A percentile compares a stretch with the other conserved stretches of the same genome.
Evolutionary conservation across 2,329 filamentous ascomycete genomes (phyloP).

Genomic region (Coniella lustricola): DNA sequence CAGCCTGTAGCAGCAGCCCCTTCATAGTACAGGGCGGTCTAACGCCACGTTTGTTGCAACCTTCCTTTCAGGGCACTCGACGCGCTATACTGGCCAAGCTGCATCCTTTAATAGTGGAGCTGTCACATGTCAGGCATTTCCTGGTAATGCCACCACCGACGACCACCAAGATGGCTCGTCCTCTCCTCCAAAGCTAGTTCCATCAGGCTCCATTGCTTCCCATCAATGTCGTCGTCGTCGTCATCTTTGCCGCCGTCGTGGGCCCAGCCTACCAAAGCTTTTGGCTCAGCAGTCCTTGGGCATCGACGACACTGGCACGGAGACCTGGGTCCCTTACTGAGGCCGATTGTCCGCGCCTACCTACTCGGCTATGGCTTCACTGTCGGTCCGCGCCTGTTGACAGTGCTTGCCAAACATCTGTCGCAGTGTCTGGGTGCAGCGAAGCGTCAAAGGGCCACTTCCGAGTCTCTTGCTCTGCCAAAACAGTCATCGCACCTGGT

Average conservation of each 20-base stretch:
- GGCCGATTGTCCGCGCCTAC: conserved; percentile 53
- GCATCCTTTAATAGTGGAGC: background rate
- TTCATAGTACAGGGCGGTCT: no score
- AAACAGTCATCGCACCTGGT: conserved; percentile 26
- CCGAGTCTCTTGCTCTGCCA: conserved; percentile 23
- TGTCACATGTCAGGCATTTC: background rate
- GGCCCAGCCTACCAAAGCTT: background rate
- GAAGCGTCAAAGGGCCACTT: conserved; percentile 27
- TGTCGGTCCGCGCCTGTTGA: conserved; percentile 49
- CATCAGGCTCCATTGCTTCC: background rate
- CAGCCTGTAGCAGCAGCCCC: no score
- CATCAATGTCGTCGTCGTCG: background rate
- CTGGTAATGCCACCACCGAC: background rate
- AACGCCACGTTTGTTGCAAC: no score
- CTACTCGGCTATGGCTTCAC: conserved; percentile 53
- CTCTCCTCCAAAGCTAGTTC: background rate
- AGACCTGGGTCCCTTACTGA: conserved; percentile 41
- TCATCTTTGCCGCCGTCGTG: background rate
- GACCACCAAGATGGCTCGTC: background rate
- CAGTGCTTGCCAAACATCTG: conserved; percentile 44
- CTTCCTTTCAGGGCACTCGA: no score
- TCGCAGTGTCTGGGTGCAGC: background rate
- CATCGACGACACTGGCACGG: conserved; percentile 19
- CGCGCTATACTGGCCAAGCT: no score
- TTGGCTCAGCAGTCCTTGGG: background rate